A percentile compares a stretch with the other conserved stretches of the same genome.
Conservation (phyloP, 306 rosid species). For the Gleditsia sinensis region DNA sequence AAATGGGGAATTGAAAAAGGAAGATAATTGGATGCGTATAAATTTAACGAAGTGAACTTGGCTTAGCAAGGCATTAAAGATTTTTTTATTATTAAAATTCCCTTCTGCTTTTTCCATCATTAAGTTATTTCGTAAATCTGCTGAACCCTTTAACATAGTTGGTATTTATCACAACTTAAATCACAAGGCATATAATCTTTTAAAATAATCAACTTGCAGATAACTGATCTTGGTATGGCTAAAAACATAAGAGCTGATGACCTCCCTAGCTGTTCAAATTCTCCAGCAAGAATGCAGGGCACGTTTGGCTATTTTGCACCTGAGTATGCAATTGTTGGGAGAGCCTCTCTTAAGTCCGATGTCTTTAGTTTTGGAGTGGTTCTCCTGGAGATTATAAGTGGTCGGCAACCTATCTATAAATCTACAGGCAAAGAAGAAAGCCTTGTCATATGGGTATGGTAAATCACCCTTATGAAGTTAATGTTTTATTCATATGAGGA, state of each 20-base stretch:
- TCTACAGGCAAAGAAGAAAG: conserved; percentile 82
- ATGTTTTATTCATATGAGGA: neutral
- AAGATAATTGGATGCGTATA: neutral
- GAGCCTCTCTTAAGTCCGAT: conserved; percentile 88
- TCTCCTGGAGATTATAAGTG: conserved; percentile 94
- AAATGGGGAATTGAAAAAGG: conserved; percentile 2
- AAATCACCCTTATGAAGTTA: conserved; percentile 1
- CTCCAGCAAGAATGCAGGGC: conserved; percentile 95
- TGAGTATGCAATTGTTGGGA: conserved; percentile 89
- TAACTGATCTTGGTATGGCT: conserved; percentile 98
- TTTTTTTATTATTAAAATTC: neutral
- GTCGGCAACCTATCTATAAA: conserved; percentile 81
- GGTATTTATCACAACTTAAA: neutral
- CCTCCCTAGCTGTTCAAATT: conserved; percentile 70
- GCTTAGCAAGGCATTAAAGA: neutral
- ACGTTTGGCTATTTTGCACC: conserved; percentile 99
- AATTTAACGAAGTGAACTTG: neutral
- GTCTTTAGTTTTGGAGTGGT: conserved; percentile 98
- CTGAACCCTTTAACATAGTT: neutral
- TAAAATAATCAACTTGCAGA: conserved; percentile 51
- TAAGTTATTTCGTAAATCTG: neutral
- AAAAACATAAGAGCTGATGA: conserved; percentile 72
- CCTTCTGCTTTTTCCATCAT: neutral
- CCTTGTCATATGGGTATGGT: conserved; percentile 90
- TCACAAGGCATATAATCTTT: neutral